phyloP scores from a whole-genome alignment of 768 basidiomycete species.

The Auriscalpium microsporum region DNA sequence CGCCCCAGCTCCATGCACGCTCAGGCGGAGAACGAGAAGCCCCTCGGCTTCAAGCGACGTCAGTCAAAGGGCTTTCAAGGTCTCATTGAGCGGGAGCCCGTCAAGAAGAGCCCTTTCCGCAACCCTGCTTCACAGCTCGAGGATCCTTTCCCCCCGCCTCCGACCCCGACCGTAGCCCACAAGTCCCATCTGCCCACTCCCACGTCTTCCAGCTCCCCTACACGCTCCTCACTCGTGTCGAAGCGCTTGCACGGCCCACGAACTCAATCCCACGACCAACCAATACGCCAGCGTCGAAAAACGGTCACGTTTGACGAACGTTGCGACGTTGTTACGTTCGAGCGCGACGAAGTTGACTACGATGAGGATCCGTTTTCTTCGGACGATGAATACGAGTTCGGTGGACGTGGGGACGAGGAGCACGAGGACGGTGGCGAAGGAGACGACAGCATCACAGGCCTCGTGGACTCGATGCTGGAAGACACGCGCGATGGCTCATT shows the following conservation, averaged over 20 bases:
- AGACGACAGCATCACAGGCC: conserved; percentile 58
- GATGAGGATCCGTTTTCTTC: conserved; percentile 40
- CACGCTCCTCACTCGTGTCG: conserved; percentile 61
- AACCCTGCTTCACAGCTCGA: conserved; percentile 18
- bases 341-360: conserved; percentile 41
- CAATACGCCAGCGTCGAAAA: conserved; percentile 48
- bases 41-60: conserved; percentile 61
- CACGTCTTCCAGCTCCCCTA: conserved; percentile 37
- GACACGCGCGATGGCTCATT: conserved; percentile 25
- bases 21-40: conserved; percentile 64
- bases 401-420: conserved; percentile 10
- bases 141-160: conserved; percentile 21
- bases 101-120: conserved; percentile 77
- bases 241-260: conserved; percentile 74
- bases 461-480: conserved; percentile 63
- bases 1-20: conserved; percentile 66
- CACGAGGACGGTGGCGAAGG: conserved; percentile 15
- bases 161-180: conserved; percentile 3
- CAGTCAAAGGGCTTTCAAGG: conserved; percentile 70
- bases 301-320: conserved; percentile 74
- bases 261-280: conserved; percentile 27
- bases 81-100: conserved; percentile 67
- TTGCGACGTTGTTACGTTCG: conserved; percentile 79
- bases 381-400: conserved; percentile 23
- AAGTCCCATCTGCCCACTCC: conserved; percentile 15